Evolutionary conservation across 1,139 yeast genomes (phyloP), one percentile per base, ranked within the genome.

Genomic region (Nakaseomyces glabratus): DNA sequence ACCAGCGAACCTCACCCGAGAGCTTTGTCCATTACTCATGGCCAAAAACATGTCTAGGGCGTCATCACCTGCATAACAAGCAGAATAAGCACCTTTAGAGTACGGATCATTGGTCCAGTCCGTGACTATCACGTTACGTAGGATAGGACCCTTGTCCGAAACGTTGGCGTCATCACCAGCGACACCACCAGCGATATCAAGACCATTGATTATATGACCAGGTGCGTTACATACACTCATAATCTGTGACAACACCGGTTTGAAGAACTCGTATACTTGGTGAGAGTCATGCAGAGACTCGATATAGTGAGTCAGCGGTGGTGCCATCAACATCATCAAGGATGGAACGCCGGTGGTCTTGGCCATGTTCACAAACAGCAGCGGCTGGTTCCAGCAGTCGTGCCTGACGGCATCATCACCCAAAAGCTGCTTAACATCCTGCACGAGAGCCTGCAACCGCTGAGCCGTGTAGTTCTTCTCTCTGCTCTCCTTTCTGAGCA

Each of bases 31-130:
- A 20, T 70, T 68, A 22, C 69, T 66, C 37, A 82, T 63, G 4
- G 77, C 71, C 5, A 76, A 55, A 3, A 76, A 64, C 22, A 66
- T 45, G 34, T 71, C 78, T 12, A 72, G 62, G 0, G 86, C 82
- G 46, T 77, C 82, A 51, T 82, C 86, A 9, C 74, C 77, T 0
- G 80, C 73, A 20, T 62, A 54, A 33, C 82, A 66, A 0, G 85
- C 86, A 11, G 82, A 68, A 55, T 84, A 85, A 1, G 93, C 73
- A 1, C 95, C 94, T 35, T 79, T 60, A 13, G 79, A 69, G 48
- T 63, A 80, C 6, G 78, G 78, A 47, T 82, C 82, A 4, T 48
- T 52, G 0, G 93, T 73, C 95, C 95, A 85, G 29, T 68, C 63
- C 0, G 85, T 66, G 4, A 72, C 69, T 1, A 76, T 61, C 0